Evolutionary conservation across 768 basidiomycete genomes (phyloP).

Genomic region (Amanita rimosa): DNA sequence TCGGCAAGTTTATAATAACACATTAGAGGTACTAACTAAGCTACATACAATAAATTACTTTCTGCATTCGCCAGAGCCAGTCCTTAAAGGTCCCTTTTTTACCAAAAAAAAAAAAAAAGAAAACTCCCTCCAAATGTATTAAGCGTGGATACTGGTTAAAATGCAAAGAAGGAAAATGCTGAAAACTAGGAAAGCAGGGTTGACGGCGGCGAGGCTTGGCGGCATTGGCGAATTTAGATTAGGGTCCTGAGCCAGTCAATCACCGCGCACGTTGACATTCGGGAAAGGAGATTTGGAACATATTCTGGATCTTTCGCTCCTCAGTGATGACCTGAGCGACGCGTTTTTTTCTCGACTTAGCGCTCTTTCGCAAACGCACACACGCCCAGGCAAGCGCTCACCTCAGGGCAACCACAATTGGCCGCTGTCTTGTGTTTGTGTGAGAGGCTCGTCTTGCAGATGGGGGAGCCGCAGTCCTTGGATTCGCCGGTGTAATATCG

Average conservation of each 20-base stretch:
- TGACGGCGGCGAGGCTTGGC: neutral
- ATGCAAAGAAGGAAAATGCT: neutral
- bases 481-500: slow-evolving; percentile 36
- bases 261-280: slow-evolving; percentile 29
- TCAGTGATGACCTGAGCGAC: slow-evolving; percentile 25
- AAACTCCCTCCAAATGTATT: neutral
- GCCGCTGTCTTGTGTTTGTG: slow-evolving; percentile 33
- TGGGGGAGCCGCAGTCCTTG: slow-evolving; percentile 24
- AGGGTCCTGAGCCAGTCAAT: slow-evolving; percentile 4
- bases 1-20: neutral
- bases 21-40: neutral
- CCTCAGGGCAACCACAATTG: slow-evolving; percentile 32
- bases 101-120: too few relatives aligned
- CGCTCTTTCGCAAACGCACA: neutral
- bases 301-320: slow-evolving; percentile 32
- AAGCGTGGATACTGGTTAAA: too few relatives aligned
- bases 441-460: slow-evolving; percentile 26
- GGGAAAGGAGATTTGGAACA: slow-evolving; percentile 32
- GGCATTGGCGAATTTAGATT: neutral
- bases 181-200: slow-evolving; percentile 2
- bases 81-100: too few relatives aligned
- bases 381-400: slow-evolving; percentile 6
- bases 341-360: neutral
- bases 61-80: neutral
- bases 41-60: slow-evolving; percentile 3